phyloP scores from a whole-genome alignment of 2,329 filamentous ascomycete species.

The Epichloe amarillans region DNA sequence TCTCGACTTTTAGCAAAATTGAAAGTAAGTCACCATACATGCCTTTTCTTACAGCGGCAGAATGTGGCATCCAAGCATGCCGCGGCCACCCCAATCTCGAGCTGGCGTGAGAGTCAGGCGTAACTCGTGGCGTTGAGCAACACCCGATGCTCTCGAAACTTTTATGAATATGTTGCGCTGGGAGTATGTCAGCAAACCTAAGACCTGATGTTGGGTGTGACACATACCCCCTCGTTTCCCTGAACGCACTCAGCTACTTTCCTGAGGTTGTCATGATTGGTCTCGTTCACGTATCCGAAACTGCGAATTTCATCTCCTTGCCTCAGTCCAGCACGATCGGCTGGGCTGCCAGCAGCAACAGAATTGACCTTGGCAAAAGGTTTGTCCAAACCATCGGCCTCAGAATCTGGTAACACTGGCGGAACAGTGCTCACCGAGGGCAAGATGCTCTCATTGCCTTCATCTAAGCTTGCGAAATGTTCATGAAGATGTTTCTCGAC shows the following conservation, averaged over 20 bases:
- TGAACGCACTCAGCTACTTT: slow-evolving; percentile 85
- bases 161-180: slow-evolving; percentile 61
- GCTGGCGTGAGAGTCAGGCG: slow-evolving; percentile 62
- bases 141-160: slow-evolving; percentile 36
- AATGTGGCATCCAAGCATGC: slow-evolving; percentile 81
- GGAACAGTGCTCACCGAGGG: slow-evolving; percentile 11
- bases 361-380: slow-evolving; percentile 80
- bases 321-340: slow-evolving; percentile 67
- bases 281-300: slow-evolving; percentile 73
- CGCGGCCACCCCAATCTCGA: slow-evolving; percentile 79
- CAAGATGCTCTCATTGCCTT: slow-evolving; percentile 26
- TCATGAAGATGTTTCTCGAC: slow-evolving; percentile 82
- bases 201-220: neutral
- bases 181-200: slow-evolving; percentile 12
- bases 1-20: neutral
- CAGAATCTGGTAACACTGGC: slow-evolving; percentile 20
- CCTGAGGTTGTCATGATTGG: slow-evolving; percentile 74
- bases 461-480: slow-evolving; percentile 64
- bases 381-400: slow-evolving; percentile 14
- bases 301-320: slow-evolving; percentile 67
- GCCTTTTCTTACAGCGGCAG: slow-evolving; percentile 46
- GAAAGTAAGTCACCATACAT: neutral
- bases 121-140: slow-evolving; percentile 39
- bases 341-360: slow-evolving; percentile 66
- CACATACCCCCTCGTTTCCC: slow-evolving; percentile 74